These are phyloP conservation scores for Candida bentonensis DNA, from an alignment of 805 yeast genomes.

Conservation along the genomic window DNA sequence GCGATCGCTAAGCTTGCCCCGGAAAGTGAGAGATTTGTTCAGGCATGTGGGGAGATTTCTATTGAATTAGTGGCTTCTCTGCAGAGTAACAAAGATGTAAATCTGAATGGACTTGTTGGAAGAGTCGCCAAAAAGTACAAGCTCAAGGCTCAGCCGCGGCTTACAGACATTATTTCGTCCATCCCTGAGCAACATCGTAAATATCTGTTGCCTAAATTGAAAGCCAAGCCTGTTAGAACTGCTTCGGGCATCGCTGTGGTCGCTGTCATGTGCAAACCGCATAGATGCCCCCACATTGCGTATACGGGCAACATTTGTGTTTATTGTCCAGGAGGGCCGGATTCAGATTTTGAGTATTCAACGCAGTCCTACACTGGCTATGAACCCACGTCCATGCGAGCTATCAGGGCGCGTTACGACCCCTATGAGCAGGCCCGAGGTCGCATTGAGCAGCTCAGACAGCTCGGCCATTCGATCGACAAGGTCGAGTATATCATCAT, in stretches of 20 bases:
- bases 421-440: constrained; percentile 98
- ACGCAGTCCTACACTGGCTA: constrained; percentile 98
- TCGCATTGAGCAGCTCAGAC: constrained; percentile 87
- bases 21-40: constrained; percentile 83
- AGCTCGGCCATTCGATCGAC: constrained; percentile 90
- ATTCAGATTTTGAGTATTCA: constrained; percentile 92
- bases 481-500: constrained; percentile 94
- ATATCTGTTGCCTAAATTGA: constrained; percentile 77
- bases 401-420: constrained; percentile 96
- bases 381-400: constrained; percentile 98
- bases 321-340: constrained; percentile 98
- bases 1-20: constrained; percentile 45
- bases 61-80: constrained; percentile 70
- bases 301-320: constrained; percentile 98
- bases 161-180: constrained; percentile 87
- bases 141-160: constrained; percentile 80
- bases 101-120: constrained; percentile 78
- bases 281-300: constrained; percentile 97
- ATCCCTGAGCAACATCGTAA: constrained; percentile 94
- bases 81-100: constrained; percentile 62
- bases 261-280: constrained; percentile 99
- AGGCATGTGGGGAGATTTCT: constrained; percentile 86
- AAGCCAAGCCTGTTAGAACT: constrained; percentile 98
- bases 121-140: constrained; percentile 81
- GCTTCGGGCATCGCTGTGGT: constrained; percentile 98